Evolutionary conservation across 2,329 filamentous ascomycete species (phyloP).

Genomic region (Penicillium brevicompactum): DNA sequence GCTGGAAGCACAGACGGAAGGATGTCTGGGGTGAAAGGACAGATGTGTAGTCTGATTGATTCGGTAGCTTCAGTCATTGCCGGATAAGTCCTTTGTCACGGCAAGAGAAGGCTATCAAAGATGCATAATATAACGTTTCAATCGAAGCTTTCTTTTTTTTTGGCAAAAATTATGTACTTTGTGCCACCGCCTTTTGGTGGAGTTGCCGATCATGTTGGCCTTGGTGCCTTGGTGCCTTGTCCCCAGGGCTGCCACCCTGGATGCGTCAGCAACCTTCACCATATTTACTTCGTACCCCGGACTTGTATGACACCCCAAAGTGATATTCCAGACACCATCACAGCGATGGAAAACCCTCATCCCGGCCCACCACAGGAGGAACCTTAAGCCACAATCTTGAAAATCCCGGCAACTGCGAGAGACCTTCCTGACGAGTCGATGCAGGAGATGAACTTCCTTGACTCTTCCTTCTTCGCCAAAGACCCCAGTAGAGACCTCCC

Average conservation of each 20-base stretch:
- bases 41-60: constrained; percentile 74
- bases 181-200: constrained; percentile 6
- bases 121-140: constrained; percentile 1
- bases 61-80: constrained; percentile 38
- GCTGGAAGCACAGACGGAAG: constrained; percentile 71
- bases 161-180: neutral
- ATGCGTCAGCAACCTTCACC: neutral
- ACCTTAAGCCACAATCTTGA: neutral
- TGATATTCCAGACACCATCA: too few relatives aligned
- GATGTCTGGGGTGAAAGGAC: constrained; percentile 77
- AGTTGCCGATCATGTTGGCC: neutral
- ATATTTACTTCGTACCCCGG: neutral
- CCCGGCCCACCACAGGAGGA: too few relatives aligned
- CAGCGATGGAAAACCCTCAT: too few relatives aligned
- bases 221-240: neutral
- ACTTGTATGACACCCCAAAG: too few relatives aligned
- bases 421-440: constrained; percentile 20
- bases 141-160: neutral
- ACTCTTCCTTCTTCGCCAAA: constrained; percentile 28
- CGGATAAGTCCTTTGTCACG: constrained; percentile 2
- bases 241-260: neutral
- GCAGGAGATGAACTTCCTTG: constrained; percentile 27
- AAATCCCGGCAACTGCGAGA: neutral
- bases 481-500: constrained; percentile 20
- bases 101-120: neutral